Evolutionary conservation across 129 eudicot genomes (phyloP).

Genomic region (sunflower (Helianthus annuus)): DNA sequence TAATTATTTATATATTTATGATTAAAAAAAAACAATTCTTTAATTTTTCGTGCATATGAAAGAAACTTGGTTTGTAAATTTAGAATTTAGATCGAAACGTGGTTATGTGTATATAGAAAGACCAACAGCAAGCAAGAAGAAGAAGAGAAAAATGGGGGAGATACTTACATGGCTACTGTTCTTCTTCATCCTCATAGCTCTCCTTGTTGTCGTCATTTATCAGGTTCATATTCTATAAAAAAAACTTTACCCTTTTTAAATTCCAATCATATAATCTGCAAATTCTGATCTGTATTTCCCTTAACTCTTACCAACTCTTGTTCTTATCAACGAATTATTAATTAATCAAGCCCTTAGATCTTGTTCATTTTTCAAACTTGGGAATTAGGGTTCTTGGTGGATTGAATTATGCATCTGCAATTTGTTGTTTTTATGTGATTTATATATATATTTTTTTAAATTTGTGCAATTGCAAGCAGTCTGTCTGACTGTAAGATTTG

Average conservation of each 20-base stretch:
- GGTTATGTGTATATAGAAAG: background rate
- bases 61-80: too few relatives aligned
- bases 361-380: slow-evolving; percentile 3
- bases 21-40: too few relatives aligned
- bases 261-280: slow-evolving; percentile 1
- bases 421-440: background rate
- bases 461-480: slow-evolving; percentile 3
- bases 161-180: slow-evolving; percentile 71
- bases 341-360: slow-evolving; percentile 10
- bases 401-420: background rate
- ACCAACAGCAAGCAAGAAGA: background rate
- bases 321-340: slow-evolving; percentile 6
- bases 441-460: background rate
- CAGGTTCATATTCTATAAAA: slow-evolving; percentile 51
- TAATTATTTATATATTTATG: too few relatives aligned
- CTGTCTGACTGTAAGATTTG: background rate
- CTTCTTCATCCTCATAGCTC: slow-evolving; percentile 81
- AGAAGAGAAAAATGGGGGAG: slow-evolving; percentile 49
- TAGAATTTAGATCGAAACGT: background rate
- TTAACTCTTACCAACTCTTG: slow-evolving; percentile 15
- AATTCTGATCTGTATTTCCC: slow-evolving; percentile 18
- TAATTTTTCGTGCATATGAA: too few relatives aligned
- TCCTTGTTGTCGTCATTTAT: slow-evolving; percentile 73
- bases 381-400: slow-evolving; percentile 27
- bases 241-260: background rate